These are phyloP conservation scores for Tricladium varicosporioides DNA, from an alignment of 2,329 filamentous ascomycete species.

Conservation along the genomic window DNA sequence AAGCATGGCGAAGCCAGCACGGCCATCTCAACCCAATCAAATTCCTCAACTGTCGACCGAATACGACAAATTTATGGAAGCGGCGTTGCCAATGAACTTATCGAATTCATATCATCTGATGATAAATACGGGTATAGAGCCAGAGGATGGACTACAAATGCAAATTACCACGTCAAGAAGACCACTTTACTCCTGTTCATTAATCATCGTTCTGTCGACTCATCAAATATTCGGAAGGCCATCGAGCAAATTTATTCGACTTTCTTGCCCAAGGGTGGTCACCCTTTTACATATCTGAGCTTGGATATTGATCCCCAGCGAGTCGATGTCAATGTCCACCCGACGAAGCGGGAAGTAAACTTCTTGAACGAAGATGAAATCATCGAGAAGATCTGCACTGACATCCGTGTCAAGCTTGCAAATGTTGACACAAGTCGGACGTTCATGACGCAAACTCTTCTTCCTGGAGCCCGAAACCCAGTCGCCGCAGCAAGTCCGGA, in stretches of 20 bases:
- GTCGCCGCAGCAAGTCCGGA: conserved; percentile 27
- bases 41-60: conserved; percentile 71
- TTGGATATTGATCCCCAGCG: conserved; percentile 88
- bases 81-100: conserved; percentile 81
- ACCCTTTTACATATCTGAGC: conserved; percentile 90
- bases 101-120: conserved; percentile 71
- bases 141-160: conserved; percentile 80
- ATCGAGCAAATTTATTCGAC: conserved; percentile 85
- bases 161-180: conserved; percentile 91
- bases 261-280: conserved; percentile 89
- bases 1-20: conserved; percentile 87
- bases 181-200: conserved; percentile 90
- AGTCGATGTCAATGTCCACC: conserved; percentile 96
- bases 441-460: conserved; percentile 88
- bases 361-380: conserved; percentile 98
- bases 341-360: conserved; percentile 94
- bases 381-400: conserved; percentile 77
- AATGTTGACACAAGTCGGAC: conserved; percentile 91
- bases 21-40: conserved; percentile 75
- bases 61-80: conserved; percentile 89
- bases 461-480: conserved; percentile 61
- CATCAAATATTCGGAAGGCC: conserved; percentile 80
- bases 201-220: conserved; percentile 93
- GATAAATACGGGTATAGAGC: conserved; percentile 81
- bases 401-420: conserved; percentile 74